Base-by-base conservation (phyloP, 306 rosid genomes). In the Leucaena leucocephala region DNA sequence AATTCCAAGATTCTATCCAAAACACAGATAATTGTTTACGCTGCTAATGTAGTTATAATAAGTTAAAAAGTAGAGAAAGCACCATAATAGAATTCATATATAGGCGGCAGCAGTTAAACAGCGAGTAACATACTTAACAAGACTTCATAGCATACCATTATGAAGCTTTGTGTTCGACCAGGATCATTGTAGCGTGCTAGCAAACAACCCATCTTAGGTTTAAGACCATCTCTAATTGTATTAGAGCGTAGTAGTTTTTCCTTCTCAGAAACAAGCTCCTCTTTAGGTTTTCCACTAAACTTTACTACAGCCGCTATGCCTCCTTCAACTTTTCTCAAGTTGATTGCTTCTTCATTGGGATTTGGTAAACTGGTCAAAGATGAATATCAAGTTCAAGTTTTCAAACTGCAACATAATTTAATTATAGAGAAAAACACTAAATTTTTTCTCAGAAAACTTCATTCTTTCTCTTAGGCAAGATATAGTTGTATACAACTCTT, bases 141-240 rank as follows among this genome's bases (percentile, higher is more conserved):
- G 64, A 80, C 45, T 40, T 33, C 43, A 39, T 42, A 74, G 72
- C 89, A 68, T 87, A 93, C 99, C 98, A 93, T 85, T 78, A 84
- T 61, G 75, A 90, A 91, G 88, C 84, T 84, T 92, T 84, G 80
- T 17, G 97, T 93, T 61, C 97, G 90, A 76, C 94, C 94, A 5
- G 99, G 98, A 85, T 95, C 98, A 49, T 93, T 95, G 90, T 95
- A 95, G 57, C 99, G 93, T 74, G 99, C 99, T 74, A 95, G 87
- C 88, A 91, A 88, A 86, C 94, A 93, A 61, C 96, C 97, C 2
- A 39, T 38, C 85, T 71, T 88, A 36, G 97, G 94, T 79, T 89
- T 91, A 39, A 91, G 91, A 45, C 96, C 93, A 64, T 91, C 91
- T 71, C 72, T 82, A 64, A 86, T 71, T 58, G 91, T 88, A 68